These are phyloP conservation scores for Penicillium palitans DNA, from an alignment of 2,329 filamentous ascomycete genomes.

Conservation along the genomic window DNA sequence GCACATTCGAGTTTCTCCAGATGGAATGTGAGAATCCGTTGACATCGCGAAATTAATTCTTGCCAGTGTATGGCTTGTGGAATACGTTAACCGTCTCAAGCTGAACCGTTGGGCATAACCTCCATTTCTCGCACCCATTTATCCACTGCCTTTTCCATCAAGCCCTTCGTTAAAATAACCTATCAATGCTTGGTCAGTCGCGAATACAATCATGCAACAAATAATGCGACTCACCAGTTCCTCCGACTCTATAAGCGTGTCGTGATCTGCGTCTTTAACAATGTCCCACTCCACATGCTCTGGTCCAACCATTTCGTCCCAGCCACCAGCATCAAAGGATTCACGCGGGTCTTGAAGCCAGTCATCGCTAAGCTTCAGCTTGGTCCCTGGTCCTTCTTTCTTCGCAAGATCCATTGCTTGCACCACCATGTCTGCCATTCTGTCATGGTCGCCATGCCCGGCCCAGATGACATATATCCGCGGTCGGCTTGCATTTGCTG, in stretches of 20 bases:
- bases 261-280: slow-evolving; percentile 10
- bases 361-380: background rate
- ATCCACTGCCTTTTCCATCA: slow-evolving; percentile 8
- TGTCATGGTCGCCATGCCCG: slow-evolving; percentile 15
- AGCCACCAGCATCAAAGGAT: slow-evolving; percentile 13
- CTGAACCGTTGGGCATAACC: background rate
- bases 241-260: slow-evolving; percentile 13
- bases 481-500: background rate
- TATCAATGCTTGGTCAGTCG: background rate
- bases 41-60: too few relatives aligned
- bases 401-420: slow-evolving; percentile 5
- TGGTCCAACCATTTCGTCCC: slow-evolving; percentile 16
- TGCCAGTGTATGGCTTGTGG: too few relatives aligned
- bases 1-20: too few relatives aligned
- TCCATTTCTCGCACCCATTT: slow-evolving; percentile 8
- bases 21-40: too few relatives aligned
- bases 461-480: slow-evolving; percentile 15
- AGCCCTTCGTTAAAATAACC: slow-evolving; percentile 4
- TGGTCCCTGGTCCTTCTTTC: background rate
- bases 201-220: background rate
- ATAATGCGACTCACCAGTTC: slow-evolving; percentile 1
- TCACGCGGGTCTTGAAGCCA: slow-evolving; percentile 11
- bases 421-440: slow-evolving; percentile 3
- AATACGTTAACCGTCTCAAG: background rate
- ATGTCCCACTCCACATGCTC: slow-evolving; percentile 12